phyloP scores from a whole-genome alignment of 768 basidiomycete species.

The Amanita rimosa region DNA sequence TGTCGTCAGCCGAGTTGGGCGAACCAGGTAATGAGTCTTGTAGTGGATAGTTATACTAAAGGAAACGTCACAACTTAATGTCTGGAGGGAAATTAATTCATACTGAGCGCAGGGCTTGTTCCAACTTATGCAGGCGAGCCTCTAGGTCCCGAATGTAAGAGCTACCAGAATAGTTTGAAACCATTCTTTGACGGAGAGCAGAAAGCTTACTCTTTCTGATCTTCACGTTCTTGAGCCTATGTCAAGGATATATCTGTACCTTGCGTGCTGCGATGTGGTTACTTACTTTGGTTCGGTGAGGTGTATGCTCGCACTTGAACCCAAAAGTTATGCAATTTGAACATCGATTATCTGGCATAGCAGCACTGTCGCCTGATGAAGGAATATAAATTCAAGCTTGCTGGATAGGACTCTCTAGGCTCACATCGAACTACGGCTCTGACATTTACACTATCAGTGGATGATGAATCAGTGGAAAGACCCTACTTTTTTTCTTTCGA shows the following conservation, averaged over 20 bases:
- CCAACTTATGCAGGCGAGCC: conserved; percentile 18
- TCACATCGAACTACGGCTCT: conserved; percentile 27
- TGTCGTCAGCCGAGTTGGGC: neutral
- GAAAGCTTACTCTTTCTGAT: conserved; percentile 20
- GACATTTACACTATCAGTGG: neutral
- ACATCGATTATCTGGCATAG: conserved; percentile 41
- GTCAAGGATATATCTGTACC: neutral
- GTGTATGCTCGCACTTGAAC: conserved; percentile 45
- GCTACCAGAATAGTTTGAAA: neutral
- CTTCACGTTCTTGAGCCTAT: conserved; percentile 18
- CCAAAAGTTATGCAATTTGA: conserved; percentile 41
- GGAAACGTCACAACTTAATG: neutral
- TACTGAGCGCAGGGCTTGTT: conserved; percentile 17
- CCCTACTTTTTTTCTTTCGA: conserved; percentile 29
- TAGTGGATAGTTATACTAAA: neutral
- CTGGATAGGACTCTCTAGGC: neutral
- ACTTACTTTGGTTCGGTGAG: conserved; percentile 36
- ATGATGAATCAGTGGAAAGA: neutral
- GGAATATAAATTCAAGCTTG: neutral
- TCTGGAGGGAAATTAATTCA: neutral
- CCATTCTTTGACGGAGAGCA: neutral
- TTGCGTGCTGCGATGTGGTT: neutral
- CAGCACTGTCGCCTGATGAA: conserved; percentile 45
- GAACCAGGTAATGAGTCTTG: neutral
- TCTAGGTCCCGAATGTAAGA: conserved; percentile 22